These are phyloP conservation scores for Pseudogymnoascus pannorum DNA, from an alignment of 2,329 filamentous ascomycete species.

Conservation along the genomic window DNA sequence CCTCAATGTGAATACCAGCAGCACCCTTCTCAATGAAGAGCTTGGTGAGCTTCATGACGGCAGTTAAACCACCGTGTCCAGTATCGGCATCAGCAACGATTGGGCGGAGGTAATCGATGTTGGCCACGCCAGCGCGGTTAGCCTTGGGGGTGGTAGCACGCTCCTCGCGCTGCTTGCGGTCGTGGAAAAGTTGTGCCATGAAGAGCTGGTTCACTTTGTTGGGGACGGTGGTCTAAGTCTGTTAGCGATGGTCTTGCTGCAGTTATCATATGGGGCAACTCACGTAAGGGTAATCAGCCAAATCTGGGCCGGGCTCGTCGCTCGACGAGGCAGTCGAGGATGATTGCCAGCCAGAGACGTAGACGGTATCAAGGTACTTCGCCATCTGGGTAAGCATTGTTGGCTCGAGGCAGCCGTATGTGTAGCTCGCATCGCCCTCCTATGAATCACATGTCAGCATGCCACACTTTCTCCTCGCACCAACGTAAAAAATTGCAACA, in stretches of 20 bases:
- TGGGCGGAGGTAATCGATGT: conserved; percentile 88
- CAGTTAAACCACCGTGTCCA: conserved; percentile 93
- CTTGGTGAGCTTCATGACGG: conserved; percentile 98
- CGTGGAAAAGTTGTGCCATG: conserved; percentile 98
- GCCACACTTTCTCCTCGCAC: neutral
- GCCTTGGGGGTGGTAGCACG: conserved; percentile 69
- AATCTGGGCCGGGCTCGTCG: conserved; percentile 93
- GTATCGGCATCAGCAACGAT: conserved; percentile 97
- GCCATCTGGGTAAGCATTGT: conserved; percentile 99
- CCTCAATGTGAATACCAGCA: conserved; percentile 96
- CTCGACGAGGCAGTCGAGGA: conserved; percentile 92
- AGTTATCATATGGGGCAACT: conserved; percentile 27
- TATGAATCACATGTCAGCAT: conserved; percentile 31
- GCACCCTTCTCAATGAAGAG: conserved; percentile 95
- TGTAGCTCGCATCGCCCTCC: conserved; percentile 82
- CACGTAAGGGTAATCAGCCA: conserved; percentile 94
- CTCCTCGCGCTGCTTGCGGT: conserved; percentile 97
- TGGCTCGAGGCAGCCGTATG: conserved; percentile 93
- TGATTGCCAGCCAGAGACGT: conserved; percentile 98
- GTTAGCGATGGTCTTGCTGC: neutral
- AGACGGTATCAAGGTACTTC: conserved; percentile 96
- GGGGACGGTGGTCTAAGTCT: conserved; percentile 76
- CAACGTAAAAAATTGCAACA: conserved; percentile 19
- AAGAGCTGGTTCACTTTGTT: conserved; percentile 98
- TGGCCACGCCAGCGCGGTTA: conserved; percentile 64